Evolutionary conservation across 192 early-diverging fungal genomes (phyloP).

Genomic region (Blastocladiella britannica): DNA sequence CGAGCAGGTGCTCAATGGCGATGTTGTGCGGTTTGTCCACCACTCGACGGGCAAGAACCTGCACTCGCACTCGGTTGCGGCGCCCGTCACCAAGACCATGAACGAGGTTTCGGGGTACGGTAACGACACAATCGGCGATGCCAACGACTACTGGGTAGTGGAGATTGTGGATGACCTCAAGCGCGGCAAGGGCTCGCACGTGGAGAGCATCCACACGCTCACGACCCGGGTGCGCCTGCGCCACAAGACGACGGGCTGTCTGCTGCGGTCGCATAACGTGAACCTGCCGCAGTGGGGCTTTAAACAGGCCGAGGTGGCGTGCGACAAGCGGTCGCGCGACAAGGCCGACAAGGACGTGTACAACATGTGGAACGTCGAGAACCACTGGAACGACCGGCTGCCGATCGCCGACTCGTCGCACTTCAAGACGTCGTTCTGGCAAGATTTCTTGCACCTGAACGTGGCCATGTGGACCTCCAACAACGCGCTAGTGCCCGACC

Average conservation of each 20-base stretch:
- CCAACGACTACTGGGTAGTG: slow-evolving; percentile 78
- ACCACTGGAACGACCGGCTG: slow-evolving; percentile 47
- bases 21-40: slow-evolving; percentile 66
- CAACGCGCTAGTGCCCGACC: slow-evolving; percentile 81
- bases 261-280: slow-evolving; percentile 50
- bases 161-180: slow-evolving; percentile 53
- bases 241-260: slow-evolving; percentile 48
- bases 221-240: slow-evolving; percentile 62
- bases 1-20: slow-evolving; percentile 53
- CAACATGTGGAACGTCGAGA: slow-evolving; percentile 86
- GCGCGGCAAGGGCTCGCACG: slow-evolving; percentile 15
- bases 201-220: slow-evolving; percentile 39
- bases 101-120: slow-evolving; percentile 88
- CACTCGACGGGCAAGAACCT: slow-evolving; percentile 46
- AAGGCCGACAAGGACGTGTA: slow-evolving; percentile 22
- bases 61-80: slow-evolving; percentile 63
- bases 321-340: slow-evolving; percentile 43
- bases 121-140: slow-evolving; percentile 41
- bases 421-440: slow-evolving; percentile 55
- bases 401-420: slow-evolving; percentile 3
- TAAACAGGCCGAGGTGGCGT: slow-evolving; percentile 76
- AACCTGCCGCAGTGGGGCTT: slow-evolving; percentile 90
- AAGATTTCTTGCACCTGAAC: slow-evolving; percentile 75
- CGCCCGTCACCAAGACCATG: slow-evolving; percentile 46
- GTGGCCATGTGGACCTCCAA: slow-evolving; percentile 91